Evolutionary conservation across 164 flowering plant genomes (phyloP), one percentile per base, ranked within the genome.

Genomic region (Houttuynia cordata): DNA sequence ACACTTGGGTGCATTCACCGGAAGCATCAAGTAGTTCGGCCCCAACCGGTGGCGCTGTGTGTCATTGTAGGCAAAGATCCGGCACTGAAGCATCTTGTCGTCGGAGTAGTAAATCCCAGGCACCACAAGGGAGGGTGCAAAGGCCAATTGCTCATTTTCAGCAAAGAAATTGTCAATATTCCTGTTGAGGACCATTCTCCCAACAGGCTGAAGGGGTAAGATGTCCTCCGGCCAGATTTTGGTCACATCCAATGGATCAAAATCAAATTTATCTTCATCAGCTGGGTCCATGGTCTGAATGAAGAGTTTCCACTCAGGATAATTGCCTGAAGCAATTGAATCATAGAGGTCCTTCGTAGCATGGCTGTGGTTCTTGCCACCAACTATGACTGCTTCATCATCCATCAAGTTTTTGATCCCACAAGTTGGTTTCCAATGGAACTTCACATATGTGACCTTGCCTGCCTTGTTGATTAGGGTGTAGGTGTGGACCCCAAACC

Each of bases 181-280:
- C 80, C 72, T 81, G 64, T 89, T 89, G 79, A 89, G 61, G 42
- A 87, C 92, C 84, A 89, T 42, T 45, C 92, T 87, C 13, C 96
- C 96, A 49, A 89, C 94, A 3, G 91, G 94, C 67, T 79, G 89
- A 62, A 85, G 71, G 20, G 97, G 94, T 58, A 89, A 21, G 53
- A 89, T 76, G 68, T 89, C 97, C 74, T 87, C 97, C 51, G 97
- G 91, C 97, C 97, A 89, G 39, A 81, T 85, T 79, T 87, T 87
- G 50, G 97, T 89, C 8, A 78, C 85, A 76, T 87, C 96, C 64
- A 89, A 76, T 5, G 96, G 91, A 40, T 89, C 94, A 60, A 89
- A 87, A 59, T 89, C 95, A 63, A 80, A 87, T 57, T 64, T 75
- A 30, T 87, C 88, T 55, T 83, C 92, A 56, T 83, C 76, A 54